Base-by-base conservation (phyloP, 2,329 filamentous ascomycete species). In the Coniochaeta sp. region DNA sequence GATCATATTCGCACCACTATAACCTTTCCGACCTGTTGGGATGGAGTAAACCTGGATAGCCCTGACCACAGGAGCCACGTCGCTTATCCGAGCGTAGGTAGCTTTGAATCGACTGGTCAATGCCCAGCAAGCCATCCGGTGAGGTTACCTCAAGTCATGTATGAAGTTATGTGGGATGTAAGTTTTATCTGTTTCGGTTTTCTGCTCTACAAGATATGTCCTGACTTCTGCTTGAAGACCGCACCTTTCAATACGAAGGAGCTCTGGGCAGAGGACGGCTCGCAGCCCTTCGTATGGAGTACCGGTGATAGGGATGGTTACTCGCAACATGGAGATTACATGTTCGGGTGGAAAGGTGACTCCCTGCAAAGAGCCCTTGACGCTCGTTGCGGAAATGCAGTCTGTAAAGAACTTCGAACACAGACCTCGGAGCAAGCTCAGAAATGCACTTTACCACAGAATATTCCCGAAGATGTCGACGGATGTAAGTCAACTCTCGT, bases 1-100 rank as follows among this genome's bases (percentile, higher is more conserved):
- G 62, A 64, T 1, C 71, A 70, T 6, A 77, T 76, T 50, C 75
- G 75, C 70, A 72, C 72, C 2, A 72, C 74, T 22, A 68, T 76
- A 60, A 71, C 74, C 34, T 77, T 77, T 64, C 71, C 70, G 6
- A 69, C 71, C 7, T 84, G 81, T 72, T 83, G 81, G 81, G 74
- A 83, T 61, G 81, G 81, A 31, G 71, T 71, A 28, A 74, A 80
- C 62, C 62, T 77, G 54, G 79, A 82, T 64, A 71, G 73, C 14
- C 59, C 72, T 0, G 74, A 82, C 65, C 79, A 73, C 65, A 71
- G 63, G 44, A 61, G 59, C 17, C 65, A 67, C 43, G 60, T 83
- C 64, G 72, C 75, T 5, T 84, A 83, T 63, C 81, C 80, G 3
- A 55, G 54, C 16, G 59, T 56, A 6, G 65, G 66, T 1, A 62